These are phyloP conservation scores for Hypoxylon sp. DNA, from an alignment of 2,329 filamentous ascomycete genomes.

Conservation along the genomic window DNA sequence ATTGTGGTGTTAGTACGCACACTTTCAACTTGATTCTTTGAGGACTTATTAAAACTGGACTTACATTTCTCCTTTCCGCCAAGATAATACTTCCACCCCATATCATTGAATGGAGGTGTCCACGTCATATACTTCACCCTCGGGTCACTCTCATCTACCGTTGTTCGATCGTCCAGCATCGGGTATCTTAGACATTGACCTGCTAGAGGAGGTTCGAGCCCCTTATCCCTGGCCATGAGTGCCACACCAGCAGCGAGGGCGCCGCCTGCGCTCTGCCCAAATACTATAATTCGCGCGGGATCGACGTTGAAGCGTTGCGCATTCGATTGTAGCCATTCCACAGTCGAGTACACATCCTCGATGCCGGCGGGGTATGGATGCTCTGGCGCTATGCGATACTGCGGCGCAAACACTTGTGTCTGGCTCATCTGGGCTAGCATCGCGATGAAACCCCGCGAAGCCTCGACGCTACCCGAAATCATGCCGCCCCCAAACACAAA, in stretches of 20 bases:
- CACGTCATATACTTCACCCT: constrained; percentile 35
- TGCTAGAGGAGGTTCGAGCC: constrained; percentile 47
- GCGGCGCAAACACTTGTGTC: constrained; percentile 56
- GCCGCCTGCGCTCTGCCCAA: constrained; percentile 48
- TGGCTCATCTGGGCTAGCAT: constrained; percentile 36
- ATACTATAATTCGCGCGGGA: constrained; percentile 45
- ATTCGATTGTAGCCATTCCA: constrained; percentile 56
- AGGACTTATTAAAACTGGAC: neutral
- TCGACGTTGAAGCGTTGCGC: constrained; percentile 44
- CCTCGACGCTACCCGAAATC: constrained; percentile 44
- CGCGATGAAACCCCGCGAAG: constrained; percentile 32
- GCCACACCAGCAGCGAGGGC: constrained; percentile 48
- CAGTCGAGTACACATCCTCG: constrained; percentile 56
- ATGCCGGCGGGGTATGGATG: constrained; percentile 62
- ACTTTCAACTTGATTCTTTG: neutral
- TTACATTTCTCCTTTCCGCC: constrained; percentile 31
- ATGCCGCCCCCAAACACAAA: constrained; percentile 49
- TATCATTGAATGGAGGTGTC: constrained; percentile 31
- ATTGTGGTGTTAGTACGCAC: neutral
- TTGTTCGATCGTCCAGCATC: constrained; percentile 55
- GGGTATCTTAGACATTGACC: constrained; percentile 54
- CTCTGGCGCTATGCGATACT: constrained; percentile 66
- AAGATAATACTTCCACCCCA: constrained; percentile 43
- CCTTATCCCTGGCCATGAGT: constrained; percentile 59
- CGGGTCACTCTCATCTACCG: constrained; percentile 41